These are phyloP conservation scores for Rhizoctonia solani DNA, from an alignment of 1,284 basidiomycete genomes.

Conservation along the genomic window DNA sequence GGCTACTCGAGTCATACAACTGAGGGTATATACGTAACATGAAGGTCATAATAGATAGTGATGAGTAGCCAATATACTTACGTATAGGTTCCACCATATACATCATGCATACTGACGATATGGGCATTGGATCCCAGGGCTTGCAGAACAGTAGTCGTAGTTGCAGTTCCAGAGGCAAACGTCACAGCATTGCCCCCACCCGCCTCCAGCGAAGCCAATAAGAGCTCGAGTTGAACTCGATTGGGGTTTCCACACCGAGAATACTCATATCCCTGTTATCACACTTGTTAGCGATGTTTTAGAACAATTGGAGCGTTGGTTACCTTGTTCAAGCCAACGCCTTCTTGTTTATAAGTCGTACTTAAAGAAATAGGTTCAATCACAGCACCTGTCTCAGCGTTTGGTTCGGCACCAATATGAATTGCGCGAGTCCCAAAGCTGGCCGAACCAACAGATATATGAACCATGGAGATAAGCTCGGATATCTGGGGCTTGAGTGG, in stretches of 20 bases:
- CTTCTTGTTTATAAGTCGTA: slow-evolving; percentile 88
- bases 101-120: slow-evolving; percentile 85
- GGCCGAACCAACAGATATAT: too few species aligned
- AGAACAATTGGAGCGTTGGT: slow-evolving; percentile 37
- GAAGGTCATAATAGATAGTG: neutral
- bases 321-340: slow-evolving; percentile 83
- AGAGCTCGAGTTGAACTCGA: slow-evolving; percentile 71
- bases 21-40: too few species aligned
- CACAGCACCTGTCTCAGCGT: slow-evolving; percentile 80
- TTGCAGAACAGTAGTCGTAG: slow-evolving; percentile 83
- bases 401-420: slow-evolving; percentile 84
- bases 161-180: slow-evolving; percentile 84
- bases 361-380: slow-evolving; percentile 89
- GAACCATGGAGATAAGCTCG: too few species aligned
- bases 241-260: slow-evolving; percentile 91
- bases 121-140: slow-evolving; percentile 77
- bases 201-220: slow-evolving; percentile 71
- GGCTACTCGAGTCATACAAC: slow-evolving; percentile 70
- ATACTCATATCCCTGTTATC: slow-evolving; percentile 81
- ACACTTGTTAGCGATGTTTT: neutral
- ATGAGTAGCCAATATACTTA: slow-evolving; percentile 52
- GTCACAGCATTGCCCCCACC: slow-evolving; percentile 76
- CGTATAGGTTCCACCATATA: slow-evolving; percentile 91
- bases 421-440: slow-evolving; percentile 46
- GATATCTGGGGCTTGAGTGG: too few species aligned